These are phyloP conservation scores for Globisporangium emineosum DNA, from an alignment of 352 stramenopile genomes.

Conservation along the genomic window DNA sequence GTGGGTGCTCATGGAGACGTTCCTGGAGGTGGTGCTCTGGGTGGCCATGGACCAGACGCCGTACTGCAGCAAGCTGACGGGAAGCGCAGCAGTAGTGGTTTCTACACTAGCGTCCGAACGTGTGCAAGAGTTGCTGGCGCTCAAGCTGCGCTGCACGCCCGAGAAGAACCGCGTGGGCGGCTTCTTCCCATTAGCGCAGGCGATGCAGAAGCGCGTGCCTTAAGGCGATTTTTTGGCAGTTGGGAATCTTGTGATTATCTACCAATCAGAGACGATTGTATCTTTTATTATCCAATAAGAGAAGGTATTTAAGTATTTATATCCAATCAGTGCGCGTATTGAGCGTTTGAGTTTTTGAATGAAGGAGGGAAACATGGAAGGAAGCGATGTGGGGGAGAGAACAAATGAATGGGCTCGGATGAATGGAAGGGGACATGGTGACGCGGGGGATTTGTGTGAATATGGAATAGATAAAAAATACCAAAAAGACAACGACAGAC, in stretches of 20 bases:
- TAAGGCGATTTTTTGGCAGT: background rate
- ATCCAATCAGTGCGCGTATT: background rate
- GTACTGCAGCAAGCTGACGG: background rate
- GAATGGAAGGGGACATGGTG: background rate
- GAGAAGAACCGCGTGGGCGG: slow-evolving; percentile 13
- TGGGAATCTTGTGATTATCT: background rate
- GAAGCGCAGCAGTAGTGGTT: background rate
- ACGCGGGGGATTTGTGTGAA: background rate
- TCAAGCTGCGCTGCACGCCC: slow-evolving; percentile 13
- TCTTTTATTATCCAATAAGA: background rate
- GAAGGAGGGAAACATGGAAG: slow-evolving; percentile 6
- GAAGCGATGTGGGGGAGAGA: background rate
- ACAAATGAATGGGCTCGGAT: background rate
- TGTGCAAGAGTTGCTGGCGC: slow-evolving; percentile 7
- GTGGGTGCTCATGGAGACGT: slow-evolving; percentile 7
- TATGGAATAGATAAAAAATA: slow-evolving; percentile 11
- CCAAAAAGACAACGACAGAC: slow-evolving; percentile 11
- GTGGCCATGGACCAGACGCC: background rate
- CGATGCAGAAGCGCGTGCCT: background rate
- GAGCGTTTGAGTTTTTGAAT: background rate
- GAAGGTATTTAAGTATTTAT: background rate
- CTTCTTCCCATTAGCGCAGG: slow-evolving; percentile 8
- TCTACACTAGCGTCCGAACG: background rate
- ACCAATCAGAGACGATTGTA: background rate
- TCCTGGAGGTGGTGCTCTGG: slow-evolving; percentile 14